Evolutionary conservation across 257 asterid species (phyloP).

Genomic region (Gentiana straminea): DNA sequence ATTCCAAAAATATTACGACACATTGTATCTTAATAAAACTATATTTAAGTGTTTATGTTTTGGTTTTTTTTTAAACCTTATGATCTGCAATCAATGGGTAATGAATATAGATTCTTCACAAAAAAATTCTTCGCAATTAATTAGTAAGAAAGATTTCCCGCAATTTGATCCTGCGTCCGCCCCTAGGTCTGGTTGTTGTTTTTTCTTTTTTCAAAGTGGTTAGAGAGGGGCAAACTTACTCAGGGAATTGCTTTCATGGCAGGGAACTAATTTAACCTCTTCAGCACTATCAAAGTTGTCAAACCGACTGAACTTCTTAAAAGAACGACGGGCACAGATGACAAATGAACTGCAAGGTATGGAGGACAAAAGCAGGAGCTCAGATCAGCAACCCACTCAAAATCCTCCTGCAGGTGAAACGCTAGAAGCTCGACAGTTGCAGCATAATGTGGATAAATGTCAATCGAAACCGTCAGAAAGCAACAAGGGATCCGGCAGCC

Average conservation of each 20-base stretch:
- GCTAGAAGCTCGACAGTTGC: conserved; percentile 18
- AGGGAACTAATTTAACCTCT: conserved; percentile 60
- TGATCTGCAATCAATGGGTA: too few relatives aligned
- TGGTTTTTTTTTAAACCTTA: too few relatives aligned
- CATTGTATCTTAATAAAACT: too few relatives aligned
- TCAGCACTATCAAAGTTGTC: conserved; percentile 84
- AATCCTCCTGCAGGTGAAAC: conserved; percentile 28
- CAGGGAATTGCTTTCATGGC: conserved; percentile 16
- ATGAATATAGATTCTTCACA: too few relatives aligned
- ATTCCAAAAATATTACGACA: too few relatives aligned
- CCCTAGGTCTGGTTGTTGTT: too few relatives aligned
- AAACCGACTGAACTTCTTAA: conserved; percentile 82
- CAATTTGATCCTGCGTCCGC: too few relatives aligned
- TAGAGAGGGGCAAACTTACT: too few relatives aligned
- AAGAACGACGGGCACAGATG: conserved; percentile 73
- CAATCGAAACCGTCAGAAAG: conserved; percentile 35
- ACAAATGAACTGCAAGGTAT: conserved; percentile 53
- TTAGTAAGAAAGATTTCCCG: too few relatives aligned
- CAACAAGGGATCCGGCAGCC: conserved; percentile 15
- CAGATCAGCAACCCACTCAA: conserved; percentile 9
- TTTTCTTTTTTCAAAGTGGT: too few relatives aligned
- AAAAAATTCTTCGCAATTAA: too few relatives aligned
- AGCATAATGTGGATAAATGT: conserved; percentile 19
- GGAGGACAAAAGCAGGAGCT: conserved; percentile 47
- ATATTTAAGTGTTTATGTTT: too few relatives aligned